Percentiles rank a stretch among this genome's conserved stretches.
These are phyloP conservation scores for Aspergillus quadrilineatus DNA, from an alignment of 2,329 filamentous ascomycete species.

Conservation along the genomic window DNA sequence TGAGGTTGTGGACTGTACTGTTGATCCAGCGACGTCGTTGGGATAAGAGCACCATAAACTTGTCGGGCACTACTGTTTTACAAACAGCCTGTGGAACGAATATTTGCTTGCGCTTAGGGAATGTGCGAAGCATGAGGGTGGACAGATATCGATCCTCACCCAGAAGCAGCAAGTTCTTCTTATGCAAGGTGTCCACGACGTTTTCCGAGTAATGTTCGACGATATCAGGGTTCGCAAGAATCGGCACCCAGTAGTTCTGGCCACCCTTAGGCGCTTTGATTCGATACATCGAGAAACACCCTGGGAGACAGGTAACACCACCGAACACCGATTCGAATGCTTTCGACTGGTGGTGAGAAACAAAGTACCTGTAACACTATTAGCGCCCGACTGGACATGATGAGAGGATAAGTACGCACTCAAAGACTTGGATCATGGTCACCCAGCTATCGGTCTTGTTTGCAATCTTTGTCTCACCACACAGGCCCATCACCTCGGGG, in stretches of 20 bases:
- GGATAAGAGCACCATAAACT: slow-evolving; percentile 87
- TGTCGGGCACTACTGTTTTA: slow-evolving; percentile 94
- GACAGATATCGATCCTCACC: slow-evolving; percentile 95
- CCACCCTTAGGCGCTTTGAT: slow-evolving; percentile 98
- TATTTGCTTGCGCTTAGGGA: slow-evolving; percentile 97
- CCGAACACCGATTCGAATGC: slow-evolving; percentile 98
- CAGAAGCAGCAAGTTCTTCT: slow-evolving; percentile 89
- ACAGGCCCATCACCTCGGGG: slow-evolving; percentile 98
- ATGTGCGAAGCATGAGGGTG: slow-evolving; percentile 96
- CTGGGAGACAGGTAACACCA: slow-evolving; percentile 96
- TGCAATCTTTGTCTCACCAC: slow-evolving; percentile 98
- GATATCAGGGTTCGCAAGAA: slow-evolving; percentile 95
- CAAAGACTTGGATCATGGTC: slow-evolving; percentile 97
- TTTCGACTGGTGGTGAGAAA: slow-evolving; percentile 95
- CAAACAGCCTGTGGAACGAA: slow-evolving; percentile 98
- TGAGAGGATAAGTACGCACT: slow-evolving; percentile 50
- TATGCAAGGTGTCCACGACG: slow-evolving; percentile 95
- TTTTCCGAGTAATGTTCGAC: slow-evolving; percentile 99
- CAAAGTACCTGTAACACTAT: slow-evolving; percentile 67
- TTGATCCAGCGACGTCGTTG: slow-evolving; percentile 99
- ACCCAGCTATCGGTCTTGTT: slow-evolving; percentile 97
- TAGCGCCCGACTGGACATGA: slow-evolving; percentile 1
- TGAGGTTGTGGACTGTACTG: slow-evolving; percentile 96
- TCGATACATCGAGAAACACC: slow-evolving; percentile 99
- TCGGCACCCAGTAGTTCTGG: slow-evolving; percentile 99